Conservation (phyloP, 1,284 basidiomycete species). For the Apiotrichum laibachii region DNA sequence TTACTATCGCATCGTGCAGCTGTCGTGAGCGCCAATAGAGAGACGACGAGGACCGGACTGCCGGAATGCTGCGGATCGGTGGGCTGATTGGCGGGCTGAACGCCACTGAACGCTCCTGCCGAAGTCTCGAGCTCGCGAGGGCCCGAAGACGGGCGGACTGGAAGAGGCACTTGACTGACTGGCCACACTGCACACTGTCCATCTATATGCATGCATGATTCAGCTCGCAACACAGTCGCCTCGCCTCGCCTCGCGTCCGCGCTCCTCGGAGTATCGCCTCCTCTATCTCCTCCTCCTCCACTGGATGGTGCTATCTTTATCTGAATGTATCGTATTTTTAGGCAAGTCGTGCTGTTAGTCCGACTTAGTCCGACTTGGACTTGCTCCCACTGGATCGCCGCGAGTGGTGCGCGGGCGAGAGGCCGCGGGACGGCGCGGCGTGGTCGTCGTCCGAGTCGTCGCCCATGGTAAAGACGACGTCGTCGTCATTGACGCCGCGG, state of each 20-base stretch:
- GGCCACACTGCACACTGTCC: not conserved
- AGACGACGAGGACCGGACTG: no score
- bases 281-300: no score
- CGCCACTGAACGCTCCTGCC: no score
- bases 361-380: slow-evolving; percentile 4
- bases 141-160: no score
- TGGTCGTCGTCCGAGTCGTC: slow-evolving; percentile 54
- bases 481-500: slow-evolving; percentile 59
- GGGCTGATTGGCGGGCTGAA: no score
- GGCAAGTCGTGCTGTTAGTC: not conserved
- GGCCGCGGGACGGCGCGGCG: not conserved
- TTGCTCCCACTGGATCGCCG: slow-evolving; percentile 5
- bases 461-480: slow-evolving; percentile 83
- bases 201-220: slow-evolving; percentile 1
- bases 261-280: no score
- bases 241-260: no score
- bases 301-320: not conserved
- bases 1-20: not conserved
- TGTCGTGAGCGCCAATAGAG: no score
- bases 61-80: no score
- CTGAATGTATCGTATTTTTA: not conserved
- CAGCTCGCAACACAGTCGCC: not conserved
- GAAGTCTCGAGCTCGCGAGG: no score
- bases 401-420: not conserved
- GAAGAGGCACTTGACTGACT: no score